Evolutionary conservation across 1,284 basidiomycete genomes (phyloP).

Genomic region (Heterobasidion annosum): DNA sequence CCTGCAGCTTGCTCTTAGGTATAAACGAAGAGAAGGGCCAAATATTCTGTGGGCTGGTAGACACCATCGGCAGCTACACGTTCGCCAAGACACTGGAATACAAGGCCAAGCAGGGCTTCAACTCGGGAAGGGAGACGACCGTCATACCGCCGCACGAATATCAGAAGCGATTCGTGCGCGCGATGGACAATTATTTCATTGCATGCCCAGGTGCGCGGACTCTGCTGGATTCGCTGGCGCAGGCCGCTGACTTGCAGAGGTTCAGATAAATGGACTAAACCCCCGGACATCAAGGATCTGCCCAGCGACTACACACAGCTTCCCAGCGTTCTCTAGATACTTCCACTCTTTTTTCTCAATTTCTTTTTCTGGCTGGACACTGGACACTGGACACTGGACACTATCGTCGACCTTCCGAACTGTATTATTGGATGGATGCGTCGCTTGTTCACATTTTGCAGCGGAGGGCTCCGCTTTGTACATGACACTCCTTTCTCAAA

Average conservation of each 20-base stretch:
- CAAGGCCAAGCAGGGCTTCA: constrained; percentile 60
- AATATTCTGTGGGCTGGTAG: constrained; percentile 69
- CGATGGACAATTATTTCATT: constrained; percentile 62
- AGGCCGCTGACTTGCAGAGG: background rate
- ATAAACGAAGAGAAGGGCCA: constrained; percentile 56
- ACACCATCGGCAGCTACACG: constrained; percentile 74
- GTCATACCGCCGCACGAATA: constrained; percentile 67
- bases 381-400: too few relatives aligned
- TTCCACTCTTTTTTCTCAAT: background rate
- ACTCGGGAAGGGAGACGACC: constrained; percentile 58
- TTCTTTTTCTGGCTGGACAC: background rate
- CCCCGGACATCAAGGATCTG: constrained; percentile 20
- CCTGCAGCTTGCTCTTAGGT: constrained; percentile 49
- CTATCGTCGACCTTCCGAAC: too few relatives aligned
- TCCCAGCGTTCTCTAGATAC: constrained; percentile 22
- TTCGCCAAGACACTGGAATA: constrained; percentile 73
- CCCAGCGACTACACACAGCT: constrained; percentile 17
- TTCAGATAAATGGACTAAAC: constrained; percentile 28
- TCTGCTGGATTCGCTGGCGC: background rate
- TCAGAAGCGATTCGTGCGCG: constrained; percentile 57
- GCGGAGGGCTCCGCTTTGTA: too few relatives aligned
- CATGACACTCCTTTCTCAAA: too few relatives aligned
- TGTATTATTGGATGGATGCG: too few relatives aligned
- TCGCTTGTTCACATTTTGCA: too few relatives aligned
- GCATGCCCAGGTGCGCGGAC: constrained; percentile 52